Evolutionary conservation across 805 yeast genomes (phyloP), one percentile per base, ranked within the genome.

Genomic region (Candida boleticola): DNA sequence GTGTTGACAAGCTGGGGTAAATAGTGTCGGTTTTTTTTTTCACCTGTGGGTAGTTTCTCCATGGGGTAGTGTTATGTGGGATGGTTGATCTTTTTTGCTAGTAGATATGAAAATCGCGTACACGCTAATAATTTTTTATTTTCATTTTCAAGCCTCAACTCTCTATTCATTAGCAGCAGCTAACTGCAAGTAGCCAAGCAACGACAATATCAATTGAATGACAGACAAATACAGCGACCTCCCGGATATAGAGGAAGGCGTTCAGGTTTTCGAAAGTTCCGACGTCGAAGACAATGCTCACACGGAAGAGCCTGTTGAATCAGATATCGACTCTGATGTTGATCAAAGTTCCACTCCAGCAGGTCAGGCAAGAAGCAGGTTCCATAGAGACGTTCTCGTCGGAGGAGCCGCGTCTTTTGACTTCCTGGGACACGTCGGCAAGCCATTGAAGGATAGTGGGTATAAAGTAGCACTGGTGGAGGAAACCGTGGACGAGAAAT

Each of bases 201-300:
- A n/a, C n/a, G n/a, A n/a, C n/a, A n/a, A n/a, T n/a, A n/a, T n/a
- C n/a, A 29, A 6, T 29, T 7, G 18, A 4, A 43, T 44, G 43
- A 35, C 41, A 25, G 49, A 44, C 17, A 50, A 46, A 29, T 44
- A 44, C 26, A 30, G 33, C 19, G 51, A 41, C 19, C 25, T 53
- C 20, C 52, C 56, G 9, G 57, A 48, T 25, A 50, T 52, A 23
- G 66, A 59, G 36, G 26, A 40, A 20, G 56, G 48, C 3, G 20
- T 14, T 5, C 60, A 52, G 42, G 64, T 74, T 2, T 74, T 61
- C 45, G 79, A 74, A 51, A 71, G 78, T 1, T 75, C 77, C 3
- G 79, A 74, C 42, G 53, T 66, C 3, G 64, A 60, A 4, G 51
- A 54, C 29, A 23, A 23, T 23, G 27, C 11, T 11, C 10, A 7